Base-by-base conservation (phyloP, 2,329 filamentous ascomycete species). In the Xylaria multiplex region DNA sequence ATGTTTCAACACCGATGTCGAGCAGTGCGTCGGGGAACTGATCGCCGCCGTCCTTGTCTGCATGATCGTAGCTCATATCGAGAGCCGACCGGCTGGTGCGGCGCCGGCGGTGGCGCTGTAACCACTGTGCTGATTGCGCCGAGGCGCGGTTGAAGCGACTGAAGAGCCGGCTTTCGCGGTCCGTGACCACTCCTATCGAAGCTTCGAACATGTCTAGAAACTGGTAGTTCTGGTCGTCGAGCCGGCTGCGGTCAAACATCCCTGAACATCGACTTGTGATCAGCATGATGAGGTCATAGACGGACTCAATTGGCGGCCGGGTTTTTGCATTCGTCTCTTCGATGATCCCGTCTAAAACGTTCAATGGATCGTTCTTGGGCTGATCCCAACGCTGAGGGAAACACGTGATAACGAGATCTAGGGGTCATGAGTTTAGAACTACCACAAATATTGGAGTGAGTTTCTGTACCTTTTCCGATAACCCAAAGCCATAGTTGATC, bases 401-500 rank as follows among this genome's bases (percentile, higher is more conserved):
- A 59, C 84, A 83, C 0, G 86, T 87, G 11, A 91, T 82, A 19
- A 91, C 83, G 16, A 90, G 77, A 64, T 89, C 87, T 74, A 80
- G 37, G 13, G 54, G 30, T 22, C 6, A 62, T 69, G 45, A 64
- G 66, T 57, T 32, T 7, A 32, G 16, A 11, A n/a, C 16, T 58
- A 7, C n/a, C 9, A 30, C 14, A 54, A 54, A 22, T 37, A 7
- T 22, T n/a, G 16, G 19, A 5, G 27, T 22, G 13, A 3, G 40
- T 6, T 6, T 27, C 27, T n/a, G 59, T 69, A 78, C 76, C 76
- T 64, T 77, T 80, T 64, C 85, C 79, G 0, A 90, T 72, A 2
- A 89, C 81, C 85, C 87, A 90, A 73, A 90, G 83, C 88, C 88
- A 91, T 1, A 91, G 78, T 70, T 91, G 88, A 73, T 91, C 88